Evolutionary conservation across 306 rosid genomes (phyloP), one percentile per base, ranked within the genome.

Genomic region (Gynostemma pentaphyllum): DNA sequence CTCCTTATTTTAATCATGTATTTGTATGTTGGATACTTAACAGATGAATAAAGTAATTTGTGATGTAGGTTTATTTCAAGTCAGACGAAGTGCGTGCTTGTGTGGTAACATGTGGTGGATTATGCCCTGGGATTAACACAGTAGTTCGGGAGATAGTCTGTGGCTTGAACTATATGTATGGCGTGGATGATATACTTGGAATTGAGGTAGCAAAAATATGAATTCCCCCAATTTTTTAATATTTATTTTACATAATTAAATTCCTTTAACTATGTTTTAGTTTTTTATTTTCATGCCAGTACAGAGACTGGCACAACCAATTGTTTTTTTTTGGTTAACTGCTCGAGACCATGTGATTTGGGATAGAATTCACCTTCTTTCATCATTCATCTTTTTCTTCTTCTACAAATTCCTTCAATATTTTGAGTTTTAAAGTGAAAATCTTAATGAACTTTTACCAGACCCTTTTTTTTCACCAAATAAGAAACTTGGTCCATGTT

Each of bases 91-190:
- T 88, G 51, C 95, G 96, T 49, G 98, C 96, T 46, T 85, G 95
- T 76, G 78, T 85, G 52, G 98, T 88, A 57, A 91, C 98, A 21
- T 91, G 98, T 66, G 98, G 98, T 47, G 96, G 98, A 67, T 80
- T 91, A 75, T 91, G 96, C 80, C 98, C 95, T 1, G 98, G 96
- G 76, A 91, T 91, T 70, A 91, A 91, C 59, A 91, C 98, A 26
- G 96, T 91, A 80, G 87, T 88, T 63, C 75, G 95, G 74, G 96
- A 91, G 81, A 60, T 92, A 23, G 98, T 92, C 14, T 88, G 85
- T 54, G 90, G 95, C 70, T 78, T 92, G 81, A 85, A 76, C 70
- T 67, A 67, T 83, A 86, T 92, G 96, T 88, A 92, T 74, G 96
- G 82, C 19, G 96, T 85, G 49, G 73, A 83, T 9, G 88, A 92